Conservation (phyloP, 495 filamentous ascomycete genomes). For the Neurospora hispaniola region DNA sequence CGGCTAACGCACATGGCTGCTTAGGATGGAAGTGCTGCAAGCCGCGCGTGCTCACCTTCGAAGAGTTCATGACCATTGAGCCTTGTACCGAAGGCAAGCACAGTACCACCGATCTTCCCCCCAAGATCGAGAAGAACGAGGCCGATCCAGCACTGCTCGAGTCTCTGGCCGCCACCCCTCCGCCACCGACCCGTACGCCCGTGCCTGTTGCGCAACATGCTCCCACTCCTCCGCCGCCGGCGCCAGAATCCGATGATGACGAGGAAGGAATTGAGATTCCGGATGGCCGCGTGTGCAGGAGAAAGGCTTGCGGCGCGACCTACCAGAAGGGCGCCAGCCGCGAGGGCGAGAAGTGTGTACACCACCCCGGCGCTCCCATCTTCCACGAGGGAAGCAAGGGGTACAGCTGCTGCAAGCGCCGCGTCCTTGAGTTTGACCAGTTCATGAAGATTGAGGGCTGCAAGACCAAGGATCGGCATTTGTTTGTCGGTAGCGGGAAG, state of each 20-base stretch:
- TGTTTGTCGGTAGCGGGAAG: constrained; percentile 77
- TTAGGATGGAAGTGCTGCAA: constrained; percentile 99
- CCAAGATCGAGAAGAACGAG: constrained; percentile 44
- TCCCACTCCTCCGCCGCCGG: constrained; percentile 51
- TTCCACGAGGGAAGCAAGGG: constrained; percentile 98
- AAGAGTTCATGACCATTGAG: constrained; percentile 91
- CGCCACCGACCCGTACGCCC: constrained; percentile 38
- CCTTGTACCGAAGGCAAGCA: constrained; percentile 94
- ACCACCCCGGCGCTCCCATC: constrained; percentile 77
- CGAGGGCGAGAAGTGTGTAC: constrained; percentile 68
- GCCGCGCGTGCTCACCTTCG: constrained; percentile 92
- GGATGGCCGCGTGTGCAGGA: constrained; percentile 62
- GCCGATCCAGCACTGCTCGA: constrained; percentile 23
- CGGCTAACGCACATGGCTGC: neutral
- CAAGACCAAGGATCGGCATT: constrained; percentile 65
- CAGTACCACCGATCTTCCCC: constrained; percentile 63
- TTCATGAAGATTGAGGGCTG: constrained; percentile 94
- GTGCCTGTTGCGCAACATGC: constrained; percentile 44
- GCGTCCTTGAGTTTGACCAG: constrained; percentile 93
- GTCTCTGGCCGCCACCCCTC: constrained; percentile 16
- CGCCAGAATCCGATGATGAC: constrained; percentile 78
- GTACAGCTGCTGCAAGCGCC: constrained; percentile 90
- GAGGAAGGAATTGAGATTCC: constrained; percentile 62
- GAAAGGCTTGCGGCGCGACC: constrained; percentile 55
- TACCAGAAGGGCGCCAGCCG: constrained; percentile 51